Evolutionary conservation across 768 basidiomycete species (phyloP), one percentile per base, ranked within the genome.

Genomic region (Suillus decipiens): DNA sequence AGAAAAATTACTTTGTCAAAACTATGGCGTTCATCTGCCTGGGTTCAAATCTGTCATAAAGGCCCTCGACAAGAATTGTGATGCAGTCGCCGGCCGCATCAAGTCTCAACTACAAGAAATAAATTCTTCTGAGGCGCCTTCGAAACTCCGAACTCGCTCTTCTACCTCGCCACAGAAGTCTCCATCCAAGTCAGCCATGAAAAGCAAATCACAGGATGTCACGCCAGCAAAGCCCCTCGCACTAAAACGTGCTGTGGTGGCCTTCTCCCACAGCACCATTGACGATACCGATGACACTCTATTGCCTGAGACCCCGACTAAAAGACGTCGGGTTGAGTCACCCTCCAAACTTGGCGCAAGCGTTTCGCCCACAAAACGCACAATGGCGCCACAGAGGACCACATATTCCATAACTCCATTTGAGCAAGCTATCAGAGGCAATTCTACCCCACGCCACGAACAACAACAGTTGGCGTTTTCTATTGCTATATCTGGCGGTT

Each of bases 261-360:
- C 57, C 3, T 70, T 73, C 12, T 61, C 63, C 4, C 60, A 36
- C 14, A 22, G 54, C 10, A 67, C 67, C 22, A 51, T 63, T 8
- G 54, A 69, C 58, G 65, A 41, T 2, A 34, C 56, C 6, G 50
- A 77, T 59, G 17, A 72, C 24, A 45, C 73, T 33, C 33, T 74
- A 63, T 61, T 78, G 60, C 79, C 80, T 5, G 73, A 75, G 58
- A 79, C 83, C 6, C 83, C 82, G 0, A 77, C 74, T 39, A 83
- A 83, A 64, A 80, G 72, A 66, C 74, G 74, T 42, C 80, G 75
- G 60, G 54, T 73, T 3, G 74, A 74, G 10, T 55, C 66, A 10
- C 58, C 66, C n/a, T 59, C 69, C 2, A 71, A 72, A 45, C 59
- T 63, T 19, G 60, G 64, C 15, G 64, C 65, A 8, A 66, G 60